Evolutionary conservation across 805 yeast species (phyloP), one percentile per base, ranked within the genome.

Genomic region (Kodamaea nitidulidarum): DNA sequence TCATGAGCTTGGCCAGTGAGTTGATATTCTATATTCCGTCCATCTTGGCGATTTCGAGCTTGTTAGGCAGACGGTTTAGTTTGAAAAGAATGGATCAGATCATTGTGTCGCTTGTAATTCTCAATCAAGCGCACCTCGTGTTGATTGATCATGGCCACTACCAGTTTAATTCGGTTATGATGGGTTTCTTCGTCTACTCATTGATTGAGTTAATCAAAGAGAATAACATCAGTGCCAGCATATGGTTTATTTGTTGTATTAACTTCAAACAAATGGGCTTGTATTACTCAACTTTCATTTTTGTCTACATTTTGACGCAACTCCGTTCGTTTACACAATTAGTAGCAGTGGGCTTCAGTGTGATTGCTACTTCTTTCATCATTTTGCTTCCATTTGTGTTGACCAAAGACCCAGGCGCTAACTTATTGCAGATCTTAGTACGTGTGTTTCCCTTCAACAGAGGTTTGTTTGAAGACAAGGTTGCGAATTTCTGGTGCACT

Each of bases 401-500:
- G 2, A 41, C 49, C 7, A 45, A 50, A 3, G 41, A 41, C 52
- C 58, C 42, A 76, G 31, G 22, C 11, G 76, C 31, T 15, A 33
- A 45, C 5, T 70, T 71, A 10, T 43, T 74, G 18, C 95, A 85
- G 55, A 72, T 81, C 2, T 33, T 80, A 2, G 43, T 60, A 31
- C 74, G 98, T 46, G 81, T 91, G 21, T 93, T 93, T 59, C 98
- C 99, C 1, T 91, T 93, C 49, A 76, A 80, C 32, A 75, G 98
- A 55, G 98, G 98, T 0, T 71, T 93, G 6, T 93, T 95, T 72
- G 98, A 93, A 59, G 98, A 93, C 56, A 93, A 93, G 58, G 98
- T 93, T 11, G 96, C 96, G 28, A 93, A 90, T 56, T 84, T 93
- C 53, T 93, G 99, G 99, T 90, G 98, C 60, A 82, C 95, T n/a